Evolutionary conservation across 768 basidiomycete genomes (phyloP), one percentile per base, ranked within the genome.

Genomic region (Tylopilus vinaceipallidus): DNA sequence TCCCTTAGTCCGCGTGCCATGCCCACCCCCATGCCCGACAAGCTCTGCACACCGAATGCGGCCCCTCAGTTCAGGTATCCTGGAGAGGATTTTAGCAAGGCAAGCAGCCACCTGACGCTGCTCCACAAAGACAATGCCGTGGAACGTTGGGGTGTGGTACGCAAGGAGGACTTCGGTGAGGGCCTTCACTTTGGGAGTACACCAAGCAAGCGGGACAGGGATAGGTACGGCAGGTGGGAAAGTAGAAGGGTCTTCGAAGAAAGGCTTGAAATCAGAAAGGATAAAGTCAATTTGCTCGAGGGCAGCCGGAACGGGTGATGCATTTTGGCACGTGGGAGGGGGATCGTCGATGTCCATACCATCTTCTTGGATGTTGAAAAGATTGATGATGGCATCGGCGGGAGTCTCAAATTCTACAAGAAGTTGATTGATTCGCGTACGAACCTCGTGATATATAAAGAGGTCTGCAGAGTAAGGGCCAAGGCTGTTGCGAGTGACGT

Each of bases 101-200:
- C 81, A 81, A 16, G 78, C 71, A 2, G 91, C 92, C 14, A 87
- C 76, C 56, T 92, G 89, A 10, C 92, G 79, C 61, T 91, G 90
- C 52, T 91, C 83, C 16, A 91, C 91, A 63, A 95, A 95, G 37
- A 95, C 75, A 53, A 95, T 94, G 17, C 81, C 82, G 58, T 92
- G 91, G 60, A 93, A 91, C 13, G 75, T 66, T 2, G 65, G 58
- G 12, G 76, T 76, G 42, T 78, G 68, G 59, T 83, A 75, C 29
- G 72, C 72, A 27, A 79, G 67, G 22, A 95, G 74, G 40, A 86
- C 69, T 17, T 83, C 77, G 14, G 84, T 73, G 30, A 95, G 77
- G 3, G 70, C 72, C 40, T 72, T 72, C 38, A 95, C 67, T 65
- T 94, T 91, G 3, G 86, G 88, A 8, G 86, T 80, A 57, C 82